A percentile compares a stretch with the other conserved stretches of the same genome.
Conservation (phyloP, 1,284 basidiomycete species). For the Papiliotrema nemorosa region DNA sequence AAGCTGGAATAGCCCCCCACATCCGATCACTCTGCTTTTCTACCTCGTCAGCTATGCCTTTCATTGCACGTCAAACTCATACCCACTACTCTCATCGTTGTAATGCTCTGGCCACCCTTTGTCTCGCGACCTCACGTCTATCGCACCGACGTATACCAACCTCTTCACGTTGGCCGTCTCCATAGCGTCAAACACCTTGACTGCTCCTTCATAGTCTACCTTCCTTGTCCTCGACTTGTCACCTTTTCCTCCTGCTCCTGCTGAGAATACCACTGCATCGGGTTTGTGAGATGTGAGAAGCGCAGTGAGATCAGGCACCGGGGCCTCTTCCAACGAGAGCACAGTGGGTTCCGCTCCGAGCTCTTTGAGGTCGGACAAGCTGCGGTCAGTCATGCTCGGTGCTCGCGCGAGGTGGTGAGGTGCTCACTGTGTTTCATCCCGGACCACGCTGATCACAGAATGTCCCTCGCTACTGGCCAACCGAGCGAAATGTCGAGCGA, state of each 20-base stretch:
- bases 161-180: slow-evolving; percentile 53
- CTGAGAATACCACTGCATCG: slow-evolving; percentile 61
- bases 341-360: slow-evolving; percentile 56
- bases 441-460: slow-evolving; percentile 60
- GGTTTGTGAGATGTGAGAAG: slow-evolving; percentile 56
- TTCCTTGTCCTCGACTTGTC: slow-evolving; percentile 60
- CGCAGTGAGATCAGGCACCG: slow-evolving; percentile 54
- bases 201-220: slow-evolving; percentile 67
- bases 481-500: slow-evolving; percentile 58
- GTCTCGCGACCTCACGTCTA: slow-evolving; percentile 59
- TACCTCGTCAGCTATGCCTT: slow-evolving; percentile 4
- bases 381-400: slow-evolving; percentile 6
- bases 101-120: slow-evolving; percentile 56
- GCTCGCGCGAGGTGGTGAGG: background rate
- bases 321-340: slow-evolving; percentile 60
- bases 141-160: slow-evolving; percentile 61
- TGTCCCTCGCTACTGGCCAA: slow-evolving; percentile 50
- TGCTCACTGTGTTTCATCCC: slow-evolving; percentile 49
- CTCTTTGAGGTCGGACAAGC: slow-evolving; percentile 52
- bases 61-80: slow-evolving; percentile 20
- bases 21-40: slow-evolving; percentile 52
- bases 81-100: slow-evolving; percentile 46
- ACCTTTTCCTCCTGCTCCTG: slow-evolving; percentile 68
- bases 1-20: slow-evolving; percentile 47
- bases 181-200: slow-evolving; percentile 70